A percentile compares a stretch with the other conserved stretches of the same genome.
Evolutionary conservation across 345 rosid genomes (phyloP).

Genomic region (Mangifera indica): DNA sequence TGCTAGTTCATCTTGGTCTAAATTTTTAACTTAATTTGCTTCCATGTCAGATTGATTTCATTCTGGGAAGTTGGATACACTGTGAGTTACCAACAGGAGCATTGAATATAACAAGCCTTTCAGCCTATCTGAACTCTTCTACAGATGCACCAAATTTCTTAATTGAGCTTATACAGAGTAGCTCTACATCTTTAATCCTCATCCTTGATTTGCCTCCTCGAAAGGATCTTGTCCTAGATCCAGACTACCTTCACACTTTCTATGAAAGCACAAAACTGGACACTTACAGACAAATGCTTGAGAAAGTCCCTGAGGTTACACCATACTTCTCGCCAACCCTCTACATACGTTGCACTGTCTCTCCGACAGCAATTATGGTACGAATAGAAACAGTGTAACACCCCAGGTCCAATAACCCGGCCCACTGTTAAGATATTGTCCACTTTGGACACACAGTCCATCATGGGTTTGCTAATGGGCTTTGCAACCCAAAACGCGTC

Average conservation of each 20-base stretch:
- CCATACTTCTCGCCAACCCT: slow-evolving; percentile 66
- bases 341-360: slow-evolving; percentile 60
- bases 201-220: slow-evolving; percentile 82
- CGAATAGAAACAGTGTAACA: too few species aligned
- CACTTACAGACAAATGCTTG: slow-evolving; percentile 50
- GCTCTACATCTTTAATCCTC: slow-evolving; percentile 59
- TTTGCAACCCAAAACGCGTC: too few species aligned
- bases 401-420: too few species aligned
- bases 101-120: slow-evolving; percentile 78
- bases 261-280: slow-evolving; percentile 68
- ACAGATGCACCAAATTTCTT: slow-evolving; percentile 81
- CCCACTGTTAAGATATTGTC: too few species aligned
- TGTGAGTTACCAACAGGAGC: slow-evolving; percentile 70
- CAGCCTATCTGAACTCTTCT: slow-evolving; percentile 59
- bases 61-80: slow-evolving; percentile 83
- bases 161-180: slow-evolving; percentile 67
- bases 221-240: slow-evolving; percentile 61
- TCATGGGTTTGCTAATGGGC: too few species aligned
- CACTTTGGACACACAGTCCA: too few species aligned
- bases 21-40: slow-evolving; percentile 1
- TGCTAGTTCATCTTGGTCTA: background rate
- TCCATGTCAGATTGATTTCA: slow-evolving; percentile 66
- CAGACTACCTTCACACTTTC: slow-evolving; percentile 64
- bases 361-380: slow-evolving; percentile 62
- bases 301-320: slow-evolving; percentile 49